phyloP scores from a whole-genome alignment of 768 basidiomycete genomes.

The Suillus clintonianus region DNA sequence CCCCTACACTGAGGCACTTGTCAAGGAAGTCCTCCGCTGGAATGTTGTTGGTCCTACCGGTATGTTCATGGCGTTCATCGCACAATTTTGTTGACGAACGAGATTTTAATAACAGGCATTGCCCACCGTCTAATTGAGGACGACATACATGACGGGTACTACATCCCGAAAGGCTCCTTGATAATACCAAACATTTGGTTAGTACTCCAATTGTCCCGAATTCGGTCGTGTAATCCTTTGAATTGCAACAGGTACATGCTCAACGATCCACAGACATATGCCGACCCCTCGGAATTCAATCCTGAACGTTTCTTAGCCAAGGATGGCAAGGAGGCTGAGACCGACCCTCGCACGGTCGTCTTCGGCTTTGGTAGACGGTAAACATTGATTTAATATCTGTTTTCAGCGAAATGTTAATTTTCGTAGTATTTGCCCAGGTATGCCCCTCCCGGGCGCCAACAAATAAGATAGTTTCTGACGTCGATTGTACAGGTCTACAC shows the following conservation, averaged over 20 bases:
- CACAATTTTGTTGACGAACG: slow-evolving; percentile 34
- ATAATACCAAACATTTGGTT: slow-evolving; percentile 26
- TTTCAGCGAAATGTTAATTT: slow-evolving; percentile 7
- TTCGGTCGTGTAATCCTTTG: neutral
- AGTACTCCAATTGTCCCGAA: neutral
- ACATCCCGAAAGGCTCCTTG: slow-evolving; percentile 50
- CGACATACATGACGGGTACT: slow-evolving; percentile 61
- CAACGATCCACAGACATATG: slow-evolving; percentile 36
- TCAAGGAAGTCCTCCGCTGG: slow-evolving; percentile 59
- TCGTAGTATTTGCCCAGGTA: slow-evolving; percentile 9
- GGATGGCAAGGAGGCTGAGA: too few species aligned
- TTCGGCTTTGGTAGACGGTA: slow-evolving; percentile 67
- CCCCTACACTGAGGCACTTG: slow-evolving; percentile 62
- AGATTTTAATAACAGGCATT: slow-evolving; percentile 9
- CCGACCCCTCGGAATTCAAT: too few species aligned
- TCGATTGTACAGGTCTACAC: slow-evolving; percentile 38
- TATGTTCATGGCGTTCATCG: slow-evolving; percentile 30
- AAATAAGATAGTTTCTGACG: neutral
- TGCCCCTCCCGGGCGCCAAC: too few species aligned
- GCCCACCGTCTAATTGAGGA: slow-evolving; percentile 59
- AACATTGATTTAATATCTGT: slow-evolving; percentile 18
- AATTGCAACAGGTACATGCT: slow-evolving; percentile 13
- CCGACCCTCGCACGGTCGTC: slow-evolving; percentile 52
- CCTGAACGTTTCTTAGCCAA: too few species aligned
- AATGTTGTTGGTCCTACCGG: slow-evolving; percentile 40